Percentiles rank a stretch among this genome's conserved stretches.
Conservation (phyloP, 2,329 filamentous ascomycete species). For the Claviceps arundinis region DNA sequence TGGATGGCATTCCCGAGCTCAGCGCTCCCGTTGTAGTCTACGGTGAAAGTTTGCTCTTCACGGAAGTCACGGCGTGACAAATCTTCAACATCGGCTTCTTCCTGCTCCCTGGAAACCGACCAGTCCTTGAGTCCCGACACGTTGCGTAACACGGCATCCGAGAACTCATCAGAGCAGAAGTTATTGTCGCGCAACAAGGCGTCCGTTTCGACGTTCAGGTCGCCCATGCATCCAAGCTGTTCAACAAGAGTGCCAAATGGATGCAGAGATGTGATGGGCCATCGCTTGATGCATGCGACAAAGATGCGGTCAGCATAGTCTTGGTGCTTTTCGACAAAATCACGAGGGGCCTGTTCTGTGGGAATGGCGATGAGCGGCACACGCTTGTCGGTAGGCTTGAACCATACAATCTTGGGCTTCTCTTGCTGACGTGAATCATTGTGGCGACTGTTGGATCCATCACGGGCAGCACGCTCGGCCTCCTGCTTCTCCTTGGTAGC, state of each 20-base stretch:
- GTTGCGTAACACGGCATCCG: constrained; percentile 86
- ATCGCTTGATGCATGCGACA: constrained; percentile 97
- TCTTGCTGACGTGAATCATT: constrained; percentile 75
- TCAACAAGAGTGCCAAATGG: constrained; percentile 96
- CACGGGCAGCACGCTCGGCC: constrained; percentile 82
- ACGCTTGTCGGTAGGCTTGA: constrained; percentile 98
- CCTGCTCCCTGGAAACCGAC: constrained; percentile 73
- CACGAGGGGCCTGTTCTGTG: constrained; percentile 90
- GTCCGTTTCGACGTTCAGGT: constrained; percentile 95
- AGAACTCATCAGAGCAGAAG: constrained; percentile 94
- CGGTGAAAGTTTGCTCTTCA: constrained; percentile 75
- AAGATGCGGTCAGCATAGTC: constrained; percentile 97
- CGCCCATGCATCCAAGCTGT: constrained; percentile 92
- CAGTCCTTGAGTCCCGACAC: constrained; percentile 76
- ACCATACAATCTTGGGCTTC: constrained; percentile 99
- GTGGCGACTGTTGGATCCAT: constrained; percentile 57
- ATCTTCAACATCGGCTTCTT: constrained; percentile 40
- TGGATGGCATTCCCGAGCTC: constrained; percentile 90
- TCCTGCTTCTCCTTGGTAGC: constrained; percentile 99
- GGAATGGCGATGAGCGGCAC: constrained; percentile 96
- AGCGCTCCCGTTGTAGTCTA: constrained; percentile 77
- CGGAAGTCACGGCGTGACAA: constrained; percentile 80
- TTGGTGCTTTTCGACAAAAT: constrained; percentile 97
- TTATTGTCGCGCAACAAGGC: constrained; percentile 96
- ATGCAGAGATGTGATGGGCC: constrained; percentile 98